Evolutionary conservation across 2,329 filamentous ascomycete species (phyloP).

Genomic region (Alternaria gaisen): DNA sequence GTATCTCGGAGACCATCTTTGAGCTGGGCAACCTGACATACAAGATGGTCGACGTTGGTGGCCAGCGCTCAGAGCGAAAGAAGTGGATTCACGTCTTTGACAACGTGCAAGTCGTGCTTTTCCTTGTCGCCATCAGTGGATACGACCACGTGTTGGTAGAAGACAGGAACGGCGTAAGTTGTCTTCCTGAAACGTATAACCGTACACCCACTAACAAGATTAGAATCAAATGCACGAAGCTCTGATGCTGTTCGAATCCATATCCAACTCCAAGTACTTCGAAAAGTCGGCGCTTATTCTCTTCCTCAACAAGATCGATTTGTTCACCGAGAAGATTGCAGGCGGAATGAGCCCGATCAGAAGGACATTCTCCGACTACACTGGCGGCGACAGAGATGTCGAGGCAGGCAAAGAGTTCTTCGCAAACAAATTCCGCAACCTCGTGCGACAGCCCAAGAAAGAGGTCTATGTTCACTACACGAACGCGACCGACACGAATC

Average conservation of each 20-base stretch:
- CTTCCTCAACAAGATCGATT: conserved; percentile 64
- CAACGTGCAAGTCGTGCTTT: conserved; percentile 89
- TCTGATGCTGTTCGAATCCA: conserved; percentile 62
- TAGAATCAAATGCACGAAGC: conserved; percentile 66
- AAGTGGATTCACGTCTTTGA: conserved; percentile 99
- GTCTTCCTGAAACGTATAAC: neutral
- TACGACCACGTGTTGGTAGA: conserved; percentile 97
- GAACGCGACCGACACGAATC: conserved; percentile 61
- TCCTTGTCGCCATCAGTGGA: conserved; percentile 93
- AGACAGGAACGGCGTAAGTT: conserved; percentile 89
- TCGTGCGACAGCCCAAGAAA: conserved; percentile 60
- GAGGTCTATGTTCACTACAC: conserved; percentile 63
- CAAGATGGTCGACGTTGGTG: conserved; percentile 95
- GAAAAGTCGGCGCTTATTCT: conserved; percentile 61
- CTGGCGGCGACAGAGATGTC: conserved; percentile 55
- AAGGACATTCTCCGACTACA: conserved; percentile 61
- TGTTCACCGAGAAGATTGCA: conserved; percentile 61
- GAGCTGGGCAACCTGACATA: conserved; percentile 92
- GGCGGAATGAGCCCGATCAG: conserved; percentile 58
- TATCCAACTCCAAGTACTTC: conserved; percentile 63
- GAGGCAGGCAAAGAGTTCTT: conserved; percentile 61
- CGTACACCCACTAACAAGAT: conserved; percentile 16
- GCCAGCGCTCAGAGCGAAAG: conserved; percentile 90
- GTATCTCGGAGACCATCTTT: conserved; percentile 95
- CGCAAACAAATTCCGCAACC: conserved; percentile 60